Evolutionary conservation across 2,329 filamentous ascomycete genomes (phyloP).

Genomic region (Aaosphaeria arxii): DNA sequence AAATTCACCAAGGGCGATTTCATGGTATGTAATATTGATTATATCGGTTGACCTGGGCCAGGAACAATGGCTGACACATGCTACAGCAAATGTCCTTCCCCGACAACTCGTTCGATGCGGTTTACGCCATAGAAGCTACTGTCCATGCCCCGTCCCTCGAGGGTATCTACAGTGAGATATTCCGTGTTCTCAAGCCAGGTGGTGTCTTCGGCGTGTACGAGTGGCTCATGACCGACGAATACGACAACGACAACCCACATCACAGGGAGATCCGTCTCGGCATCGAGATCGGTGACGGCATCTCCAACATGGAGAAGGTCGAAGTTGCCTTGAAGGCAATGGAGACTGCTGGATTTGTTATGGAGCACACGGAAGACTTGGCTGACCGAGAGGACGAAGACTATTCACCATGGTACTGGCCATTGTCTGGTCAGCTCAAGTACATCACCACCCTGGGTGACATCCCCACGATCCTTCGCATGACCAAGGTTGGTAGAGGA

Average conservation of each 20-base stretch:
- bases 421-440: slow-evolving; percentile 77
- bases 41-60: background rate
- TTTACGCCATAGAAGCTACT: slow-evolving; percentile 96
- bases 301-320: slow-evolving; percentile 94
- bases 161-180: slow-evolving; percentile 92
- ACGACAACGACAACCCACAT: slow-evolving; percentile 81
- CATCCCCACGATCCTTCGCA: slow-evolving; percentile 77
- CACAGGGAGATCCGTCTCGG: slow-evolving; percentile 90
- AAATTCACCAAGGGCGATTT: slow-evolving; percentile 94
- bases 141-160: slow-evolving; percentile 88
- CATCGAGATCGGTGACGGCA: slow-evolving; percentile 94
- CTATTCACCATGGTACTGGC: slow-evolving; percentile 88
- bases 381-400: slow-evolving; percentile 72
- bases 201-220: slow-evolving; percentile 97
- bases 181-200: slow-evolving; percentile 91
- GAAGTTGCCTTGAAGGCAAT: slow-evolving; percentile 79
- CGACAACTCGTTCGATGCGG: slow-evolving; percentile 87
- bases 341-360: slow-evolving; percentile 79
- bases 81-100: slow-evolving; percentile 86
- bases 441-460: slow-evolving; percentile 80
- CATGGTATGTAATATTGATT: slow-evolving; percentile 57
- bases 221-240: slow-evolving; percentile 97
- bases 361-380: slow-evolving; percentile 82
- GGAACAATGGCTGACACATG: slow-evolving; percentile 7
- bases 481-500: slow-evolving; percentile 80